A percentile compares a stretch with the other conserved stretches of the same genome.
These are phyloP conservation scores for Wallacemonas sp. DNA, from an alignment of 208 protist species.

Conservation along the genomic window DNA sequence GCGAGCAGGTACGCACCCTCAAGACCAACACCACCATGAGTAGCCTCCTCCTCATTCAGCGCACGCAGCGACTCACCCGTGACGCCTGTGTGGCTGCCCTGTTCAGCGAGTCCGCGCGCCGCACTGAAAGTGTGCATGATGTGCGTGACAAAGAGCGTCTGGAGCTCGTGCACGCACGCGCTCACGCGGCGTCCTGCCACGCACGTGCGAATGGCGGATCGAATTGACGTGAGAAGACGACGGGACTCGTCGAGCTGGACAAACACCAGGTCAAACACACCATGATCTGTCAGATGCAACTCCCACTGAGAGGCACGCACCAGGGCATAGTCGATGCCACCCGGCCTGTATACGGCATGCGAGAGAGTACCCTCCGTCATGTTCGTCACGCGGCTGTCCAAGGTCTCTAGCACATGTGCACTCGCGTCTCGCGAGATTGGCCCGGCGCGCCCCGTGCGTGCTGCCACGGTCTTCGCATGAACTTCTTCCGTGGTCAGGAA, in stretches of 20 bases:
- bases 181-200: neutral
- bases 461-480: neutral
- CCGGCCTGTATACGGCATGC: conserved; percentile 22
- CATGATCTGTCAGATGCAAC: conserved; percentile 26
- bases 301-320: conserved; percentile 40
- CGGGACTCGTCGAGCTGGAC: neutral
- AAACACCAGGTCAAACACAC: conserved; percentile 42
- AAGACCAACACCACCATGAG: neutral
- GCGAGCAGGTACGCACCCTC: conserved; percentile 23
- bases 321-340: conserved; percentile 45
- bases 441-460: neutral
- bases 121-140: neutral
- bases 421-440: neutral
- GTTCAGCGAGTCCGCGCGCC: too few relatives aligned
- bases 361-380: neutral
- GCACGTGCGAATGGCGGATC: neutral
- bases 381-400: neutral
- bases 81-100: too few relatives aligned
- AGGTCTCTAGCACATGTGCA: too few relatives aligned
- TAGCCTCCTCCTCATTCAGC: too few relatives aligned
- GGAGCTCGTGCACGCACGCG: neutral
- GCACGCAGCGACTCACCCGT: too few relatives aligned
- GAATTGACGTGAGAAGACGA: neutral
- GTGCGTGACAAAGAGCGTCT: neutral
- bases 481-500: conserved; percentile 32